These are phyloP conservation scores for Fusarium sororula DNA, from an alignment of 2,329 filamentous ascomycete genomes.

Conservation along the genomic window DNA sequence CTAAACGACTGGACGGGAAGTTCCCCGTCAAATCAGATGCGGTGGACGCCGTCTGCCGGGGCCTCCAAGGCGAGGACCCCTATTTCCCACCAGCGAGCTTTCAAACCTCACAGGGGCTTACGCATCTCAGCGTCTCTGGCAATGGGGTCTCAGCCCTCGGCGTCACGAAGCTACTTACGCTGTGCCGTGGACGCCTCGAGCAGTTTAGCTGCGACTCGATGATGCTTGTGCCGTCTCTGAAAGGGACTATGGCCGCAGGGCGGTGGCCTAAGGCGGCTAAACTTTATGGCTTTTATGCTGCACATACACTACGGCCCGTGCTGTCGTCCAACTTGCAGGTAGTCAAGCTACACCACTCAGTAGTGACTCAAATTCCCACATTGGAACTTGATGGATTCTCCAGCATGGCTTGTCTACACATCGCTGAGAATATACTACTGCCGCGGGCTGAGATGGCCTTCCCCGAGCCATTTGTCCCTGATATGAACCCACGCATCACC, in stretches of 20 bases:
- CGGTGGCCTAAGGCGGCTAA: slow-evolving; percentile 48
- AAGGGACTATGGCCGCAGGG: neutral
- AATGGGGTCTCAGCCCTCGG: slow-evolving; percentile 58
- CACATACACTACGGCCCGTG: slow-evolving; percentile 61
- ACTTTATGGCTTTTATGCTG: slow-evolving; percentile 55
- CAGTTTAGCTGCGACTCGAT: slow-evolving; percentile 61
- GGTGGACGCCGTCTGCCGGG: slow-evolving; percentile 37
- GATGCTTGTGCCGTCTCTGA: slow-evolving; percentile 40
- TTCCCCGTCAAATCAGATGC: slow-evolving; percentile 39
- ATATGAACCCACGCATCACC: slow-evolving; percentile 64
- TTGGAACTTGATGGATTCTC: slow-evolving; percentile 52
- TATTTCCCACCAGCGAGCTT: slow-evolving; percentile 30
- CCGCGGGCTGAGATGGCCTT: slow-evolving; percentile 57
- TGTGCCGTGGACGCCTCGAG: slow-evolving; percentile 58
- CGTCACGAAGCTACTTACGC: slow-evolving; percentile 54
- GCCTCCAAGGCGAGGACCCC: slow-evolving; percentile 40
- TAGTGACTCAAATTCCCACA: slow-evolving; percentile 64
- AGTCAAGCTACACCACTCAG: slow-evolving; percentile 67
- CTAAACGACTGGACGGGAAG: slow-evolving; percentile 47
- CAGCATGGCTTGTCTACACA: slow-evolving; percentile 47
- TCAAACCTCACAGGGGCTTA: slow-evolving; percentile 49
- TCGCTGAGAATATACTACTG: slow-evolving; percentile 58
- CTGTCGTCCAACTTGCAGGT: slow-evolving; percentile 62
- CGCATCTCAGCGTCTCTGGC: slow-evolving; percentile 63
- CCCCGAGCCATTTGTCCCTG: slow-evolving; percentile 59